Conservation (phyloP, 1,139 yeast species). For the Taphrina confusa region DNA sequence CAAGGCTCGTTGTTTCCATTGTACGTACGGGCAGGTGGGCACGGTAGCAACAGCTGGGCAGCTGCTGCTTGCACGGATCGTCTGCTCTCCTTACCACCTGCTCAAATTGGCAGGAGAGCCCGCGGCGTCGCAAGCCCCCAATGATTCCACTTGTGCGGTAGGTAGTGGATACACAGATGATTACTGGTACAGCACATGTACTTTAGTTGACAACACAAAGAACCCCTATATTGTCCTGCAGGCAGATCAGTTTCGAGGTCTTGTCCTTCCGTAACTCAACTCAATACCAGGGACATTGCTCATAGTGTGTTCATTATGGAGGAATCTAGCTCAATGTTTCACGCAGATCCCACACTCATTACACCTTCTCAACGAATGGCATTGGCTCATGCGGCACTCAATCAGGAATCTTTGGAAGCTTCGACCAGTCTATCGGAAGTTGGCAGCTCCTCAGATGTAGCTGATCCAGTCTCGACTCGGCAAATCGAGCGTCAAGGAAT, state of each 20-base stretch:
- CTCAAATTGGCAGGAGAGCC: no score
- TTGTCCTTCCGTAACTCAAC: background rate
- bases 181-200: no score
- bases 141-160: no score
- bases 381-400: slow-evolving; percentile 13
- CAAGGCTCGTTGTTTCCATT: background rate
- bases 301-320: background rate
- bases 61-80: no score
- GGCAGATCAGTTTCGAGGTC: slow-evolving; percentile 13
- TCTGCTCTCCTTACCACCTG: no score
- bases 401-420: background rate
- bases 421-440: background rate
- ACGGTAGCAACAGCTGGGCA: no score
- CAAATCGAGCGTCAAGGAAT: background rate
- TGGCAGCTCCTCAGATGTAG: background rate
- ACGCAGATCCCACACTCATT: slow-evolving; percentile 6
- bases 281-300: no score
- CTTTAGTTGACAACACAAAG: no score
- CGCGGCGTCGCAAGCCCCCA: no score
- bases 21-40: no score
- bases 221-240: background rate
- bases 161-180: no score
- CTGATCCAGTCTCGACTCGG: background rate
- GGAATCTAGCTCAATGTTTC: slow-evolving; percentile 15
- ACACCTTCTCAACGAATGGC: slow-evolving; percentile 23